Evolutionary conservation across 148 eudicot genomes (phyloP).

Genomic region (Agrostemma githago): DNA sequence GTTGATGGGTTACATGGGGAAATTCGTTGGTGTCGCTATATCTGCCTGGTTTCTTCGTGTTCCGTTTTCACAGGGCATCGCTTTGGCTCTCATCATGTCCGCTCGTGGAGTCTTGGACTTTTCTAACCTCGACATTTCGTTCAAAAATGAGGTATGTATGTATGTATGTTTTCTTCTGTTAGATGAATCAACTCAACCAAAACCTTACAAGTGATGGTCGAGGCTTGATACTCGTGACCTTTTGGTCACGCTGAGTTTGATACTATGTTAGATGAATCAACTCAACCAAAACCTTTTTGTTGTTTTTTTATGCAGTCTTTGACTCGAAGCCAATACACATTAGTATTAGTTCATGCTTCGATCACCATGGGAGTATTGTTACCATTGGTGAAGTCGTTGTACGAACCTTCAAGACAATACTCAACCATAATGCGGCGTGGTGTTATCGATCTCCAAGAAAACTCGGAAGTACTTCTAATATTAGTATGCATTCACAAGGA

Average conservation of each 20-base stretch:
- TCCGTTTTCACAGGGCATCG: slow-evolving; percentile 1
- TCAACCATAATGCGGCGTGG: background rate
- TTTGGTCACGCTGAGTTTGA: too few relatives aligned
- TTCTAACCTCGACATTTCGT: background rate
- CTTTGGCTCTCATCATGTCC: slow-evolving; percentile 16
- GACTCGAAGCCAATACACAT: background rate
- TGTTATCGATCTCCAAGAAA: background rate
- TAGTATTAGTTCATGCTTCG: background rate
- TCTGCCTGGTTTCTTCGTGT: background rate
- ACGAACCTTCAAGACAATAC: slow-evolving; percentile 18
- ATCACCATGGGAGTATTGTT: slow-evolving; percentile 6
- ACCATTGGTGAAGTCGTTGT: slow-evolving; percentile 5
- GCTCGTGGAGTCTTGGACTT: slow-evolving; percentile 20
- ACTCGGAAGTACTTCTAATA: background rate
- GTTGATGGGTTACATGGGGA: slow-evolving; percentile 4
- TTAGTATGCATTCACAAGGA: slow-evolving; percentile 20
- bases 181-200: too few relatives aligned
- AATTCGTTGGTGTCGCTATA: slow-evolving; percentile 10
- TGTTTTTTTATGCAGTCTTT: background rate
- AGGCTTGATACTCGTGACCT: too few relatives aligned
- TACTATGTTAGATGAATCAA: too few relatives aligned
- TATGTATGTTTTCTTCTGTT: too few relatives aligned
- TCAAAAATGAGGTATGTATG: background rate
- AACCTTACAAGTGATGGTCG: too few relatives aligned
- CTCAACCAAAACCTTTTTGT: too few relatives aligned